phyloP scores from a whole-genome alignment of 768 basidiomycete species.

The Neoboletus subvelutipes region DNA sequence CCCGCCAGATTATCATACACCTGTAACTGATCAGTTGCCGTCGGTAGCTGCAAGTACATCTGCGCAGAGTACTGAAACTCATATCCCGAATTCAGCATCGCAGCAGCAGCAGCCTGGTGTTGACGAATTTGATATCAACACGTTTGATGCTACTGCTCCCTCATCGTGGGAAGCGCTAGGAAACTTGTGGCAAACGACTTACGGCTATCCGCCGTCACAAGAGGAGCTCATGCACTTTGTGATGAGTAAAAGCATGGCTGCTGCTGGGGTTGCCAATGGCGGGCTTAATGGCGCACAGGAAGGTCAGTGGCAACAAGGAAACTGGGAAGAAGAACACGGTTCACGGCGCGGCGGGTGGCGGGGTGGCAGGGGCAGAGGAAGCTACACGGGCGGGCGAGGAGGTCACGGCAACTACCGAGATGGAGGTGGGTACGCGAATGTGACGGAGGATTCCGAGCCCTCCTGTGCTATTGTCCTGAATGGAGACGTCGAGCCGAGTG shows the following conservation, averaged over 20 bases:
- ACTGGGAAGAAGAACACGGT: conserved; percentile 32
- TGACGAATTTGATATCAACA: conserved; percentile 65
- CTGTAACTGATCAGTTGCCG: conserved; percentile 37
- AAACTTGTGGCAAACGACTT: conserved; percentile 70
- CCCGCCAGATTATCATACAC: conserved; percentile 50
- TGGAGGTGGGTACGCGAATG: conserved; percentile 36
- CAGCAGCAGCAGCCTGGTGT: conserved; percentile 48
- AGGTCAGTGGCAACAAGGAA: conserved; percentile 25
- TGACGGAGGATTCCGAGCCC: conserved; percentile 24
- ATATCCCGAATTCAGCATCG: conserved; percentile 37
- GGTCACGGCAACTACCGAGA: conserved; percentile 51
- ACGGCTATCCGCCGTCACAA: conserved; percentile 67
- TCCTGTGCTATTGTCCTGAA: conserved; percentile 64
- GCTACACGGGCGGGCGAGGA: conserved; percentile 30
- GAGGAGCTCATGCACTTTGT: conserved; percentile 78
- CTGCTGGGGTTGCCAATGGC: conserved; percentile 14
- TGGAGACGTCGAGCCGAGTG: conserved; percentile 37
- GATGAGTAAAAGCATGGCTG: conserved; percentile 39
- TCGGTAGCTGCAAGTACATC: conserved; percentile 59
- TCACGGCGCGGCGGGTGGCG: conserved; percentile 39
- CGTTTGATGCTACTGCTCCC: conserved; percentile 73
- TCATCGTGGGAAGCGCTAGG: conserved; percentile 80
- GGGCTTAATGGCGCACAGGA: conserved; percentile 20
- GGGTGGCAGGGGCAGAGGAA: conserved; percentile 41
- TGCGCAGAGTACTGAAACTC: conserved; percentile 41